phyloP scores from a whole-genome alignment of 1,139 yeast genomes.

The Dujonia santamariae region DNA sequence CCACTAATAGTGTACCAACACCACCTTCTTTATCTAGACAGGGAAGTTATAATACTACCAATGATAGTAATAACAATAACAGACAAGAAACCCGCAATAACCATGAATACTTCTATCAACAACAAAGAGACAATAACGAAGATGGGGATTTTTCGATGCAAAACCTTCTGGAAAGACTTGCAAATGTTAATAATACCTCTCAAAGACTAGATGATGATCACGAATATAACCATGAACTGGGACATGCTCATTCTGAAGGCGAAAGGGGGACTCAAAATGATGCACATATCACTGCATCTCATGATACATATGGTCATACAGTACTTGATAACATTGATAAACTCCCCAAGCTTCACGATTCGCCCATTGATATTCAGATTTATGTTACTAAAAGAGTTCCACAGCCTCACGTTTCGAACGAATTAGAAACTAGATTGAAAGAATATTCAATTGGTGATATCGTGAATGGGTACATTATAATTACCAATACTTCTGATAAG shows the following conservation, averaged over 20 bases:
- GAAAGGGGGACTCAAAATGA: not conserved
- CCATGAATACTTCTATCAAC: slow-evolving; percentile 1
- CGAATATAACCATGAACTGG: slow-evolving; percentile 1
- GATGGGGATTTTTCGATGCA: slow-evolving; percentile 10
- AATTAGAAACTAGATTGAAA: slow-evolving; percentile 41
- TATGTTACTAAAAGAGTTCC: slow-evolving; percentile 43
- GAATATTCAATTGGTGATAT: slow-evolving; percentile 43
- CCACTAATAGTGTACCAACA: slow-evolving; percentile 25
- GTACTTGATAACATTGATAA: slow-evolving; percentile 46
- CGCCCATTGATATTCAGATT: slow-evolving; percentile 43
- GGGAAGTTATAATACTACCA: slow-evolving; percentile 1
- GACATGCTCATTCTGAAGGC: no score
- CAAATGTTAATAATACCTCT: not conserved
- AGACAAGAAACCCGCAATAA: no score
- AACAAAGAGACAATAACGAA: slow-evolving; percentile 6
- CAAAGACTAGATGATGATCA: not conserved
- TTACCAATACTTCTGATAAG: slow-evolving; percentile 35
- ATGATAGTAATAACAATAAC: not conserved
- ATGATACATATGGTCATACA: slow-evolving; percentile 37
- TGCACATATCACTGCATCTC: slow-evolving; percentile 13
- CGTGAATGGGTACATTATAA: slow-evolving; percentile 36
- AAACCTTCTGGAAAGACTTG: not conserved
- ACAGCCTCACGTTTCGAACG: slow-evolving; percentile 30
- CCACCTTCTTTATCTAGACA: slow-evolving; percentile 22
- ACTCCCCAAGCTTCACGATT: slow-evolving; percentile 29